Conservation (phyloP, 2,329 filamentous ascomycete genomes). For the Curvularia eragrostidis region DNA sequence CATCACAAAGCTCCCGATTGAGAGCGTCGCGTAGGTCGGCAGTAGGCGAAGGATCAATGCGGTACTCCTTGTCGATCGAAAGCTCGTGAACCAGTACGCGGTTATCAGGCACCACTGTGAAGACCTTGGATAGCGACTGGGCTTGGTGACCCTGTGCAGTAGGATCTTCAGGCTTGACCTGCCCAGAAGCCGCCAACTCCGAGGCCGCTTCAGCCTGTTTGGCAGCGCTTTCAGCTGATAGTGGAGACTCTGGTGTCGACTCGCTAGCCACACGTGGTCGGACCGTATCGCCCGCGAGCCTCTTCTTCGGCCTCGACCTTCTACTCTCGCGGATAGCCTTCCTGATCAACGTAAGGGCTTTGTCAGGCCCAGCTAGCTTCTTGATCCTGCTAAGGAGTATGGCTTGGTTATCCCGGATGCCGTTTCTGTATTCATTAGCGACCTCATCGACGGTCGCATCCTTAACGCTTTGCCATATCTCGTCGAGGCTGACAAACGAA, state of each 20-base stretch:
- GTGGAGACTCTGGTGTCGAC: constrained; percentile 35
- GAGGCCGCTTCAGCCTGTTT: constrained; percentile 41
- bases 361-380: constrained; percentile 73
- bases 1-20: constrained; percentile 64
- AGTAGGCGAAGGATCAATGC: constrained; percentile 67
- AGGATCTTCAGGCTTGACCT: constrained; percentile 14
- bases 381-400: constrained; percentile 82
- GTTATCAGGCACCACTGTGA: constrained; percentile 73
- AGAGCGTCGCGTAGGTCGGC: constrained; percentile 65
- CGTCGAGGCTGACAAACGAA: constrained; percentile 83
- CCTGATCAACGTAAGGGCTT: constrained; percentile 74
- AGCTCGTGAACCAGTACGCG: constrained; percentile 79
- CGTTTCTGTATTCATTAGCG: constrained; percentile 76
- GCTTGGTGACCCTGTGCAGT: constrained; percentile 44
- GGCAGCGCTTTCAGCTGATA: constrained; percentile 47
- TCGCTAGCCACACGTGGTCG: constrained; percentile 70
- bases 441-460: constrained; percentile 76
- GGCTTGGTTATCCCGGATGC: constrained; percentile 80
- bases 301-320: constrained; percentile 68
- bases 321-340: constrained; percentile 77
- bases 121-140: constrained; percentile 59
- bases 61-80: constrained; percentile 78
- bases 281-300: constrained; percentile 69
- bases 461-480: constrained; percentile 83
- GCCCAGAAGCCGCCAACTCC: constrained; percentile 37